A percentile compares a stretch with the other conserved stretches of the same genome.
Evolutionary conservation across 106 monocot species (phyloP).

Genomic region (Dendrobium chrysotoxum): DNA sequence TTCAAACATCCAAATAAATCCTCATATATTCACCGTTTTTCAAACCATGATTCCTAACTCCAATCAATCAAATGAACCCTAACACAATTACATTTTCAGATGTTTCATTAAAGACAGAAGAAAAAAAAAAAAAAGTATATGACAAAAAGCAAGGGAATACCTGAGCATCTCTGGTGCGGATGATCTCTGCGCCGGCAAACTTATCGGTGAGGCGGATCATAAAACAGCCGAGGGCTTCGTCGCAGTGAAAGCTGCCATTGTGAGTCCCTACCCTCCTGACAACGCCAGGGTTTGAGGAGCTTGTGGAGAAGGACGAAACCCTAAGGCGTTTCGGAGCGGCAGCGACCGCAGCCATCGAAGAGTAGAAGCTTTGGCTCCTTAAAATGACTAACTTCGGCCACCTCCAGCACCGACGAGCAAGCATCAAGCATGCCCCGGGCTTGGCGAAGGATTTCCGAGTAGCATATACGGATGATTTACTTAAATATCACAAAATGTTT

Average conservation of each 20-base stretch:
- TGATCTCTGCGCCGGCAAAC: conserved; percentile 60
- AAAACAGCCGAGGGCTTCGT: conserved; percentile 89
- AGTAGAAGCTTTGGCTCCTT: background rate
- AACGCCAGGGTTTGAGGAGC: conserved; percentile 3
- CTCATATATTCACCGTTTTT: no score
- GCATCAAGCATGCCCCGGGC: background rate
- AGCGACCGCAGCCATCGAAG: conserved; percentile 12
- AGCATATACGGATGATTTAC: no score
- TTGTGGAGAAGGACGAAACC: conserved; percentile 17
- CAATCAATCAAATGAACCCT: no score
- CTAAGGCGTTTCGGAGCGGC: background rate
- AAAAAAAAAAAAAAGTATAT: background rate
- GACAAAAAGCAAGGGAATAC: background rate
- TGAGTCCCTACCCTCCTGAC: conserved; percentile 70
- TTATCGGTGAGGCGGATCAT: conserved; percentile 81
- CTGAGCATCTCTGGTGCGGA: conserved; percentile 50
- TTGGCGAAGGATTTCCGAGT: no score
- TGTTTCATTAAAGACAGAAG: background rate
- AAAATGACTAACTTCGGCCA: background rate
- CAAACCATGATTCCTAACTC: no score
- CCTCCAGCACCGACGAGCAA: background rate
- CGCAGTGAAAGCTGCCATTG: conserved; percentile 94
- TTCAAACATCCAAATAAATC: no score
- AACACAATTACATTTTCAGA: no score
- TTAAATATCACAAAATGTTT: no score